These are phyloP conservation scores for Garcia nutans DNA, from an alignment of 345 rosid species.

Conservation along the genomic window DNA sequence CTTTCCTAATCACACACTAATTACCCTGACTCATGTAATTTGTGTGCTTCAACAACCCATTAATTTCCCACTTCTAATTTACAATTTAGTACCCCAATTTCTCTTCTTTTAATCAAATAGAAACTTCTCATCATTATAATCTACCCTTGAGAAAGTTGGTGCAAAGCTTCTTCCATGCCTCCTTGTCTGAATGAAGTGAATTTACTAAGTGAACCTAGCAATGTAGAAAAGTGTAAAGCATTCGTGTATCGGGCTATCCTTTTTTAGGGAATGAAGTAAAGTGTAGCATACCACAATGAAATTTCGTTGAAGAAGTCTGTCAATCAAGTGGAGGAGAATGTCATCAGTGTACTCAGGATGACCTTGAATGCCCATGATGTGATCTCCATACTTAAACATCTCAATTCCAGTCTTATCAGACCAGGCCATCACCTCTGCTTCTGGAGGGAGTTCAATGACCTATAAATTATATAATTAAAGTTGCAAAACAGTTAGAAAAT, in stretches of 20 bases:
- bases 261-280: too few species aligned
- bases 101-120: too few species aligned
- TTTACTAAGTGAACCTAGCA: too few species aligned
- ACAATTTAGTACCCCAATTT: neutral
- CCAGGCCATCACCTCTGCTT: slow-evolving; percentile 52
- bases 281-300: slow-evolving; percentile 31
- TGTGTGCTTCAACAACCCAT: neutral
- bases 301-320: slow-evolving; percentile 39
- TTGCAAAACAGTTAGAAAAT: neutral
- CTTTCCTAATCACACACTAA: neutral
- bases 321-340: slow-evolving; percentile 53
- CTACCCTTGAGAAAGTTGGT: slow-evolving; percentile 56
- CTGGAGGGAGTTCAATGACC: slow-evolving; percentile 51
- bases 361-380: slow-evolving; percentile 78
- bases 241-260: too few species aligned
- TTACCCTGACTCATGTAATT: neutral
- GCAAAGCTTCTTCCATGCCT: slow-evolving; percentile 57
- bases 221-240: too few species aligned
- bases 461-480: slow-evolving; percentile 3
- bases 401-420: slow-evolving; percentile 56
- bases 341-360: slow-evolving; percentile 68
- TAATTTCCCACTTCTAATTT: neutral
- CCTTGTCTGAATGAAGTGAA: slow-evolving; percentile 8
- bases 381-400: slow-evolving; percentile 59
- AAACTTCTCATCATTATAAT: slow-evolving; percentile 7